Evolutionary conservation across 352 stramenopile species (phyloP).

Genomic region (Globisporangium iwayamae): DNA sequence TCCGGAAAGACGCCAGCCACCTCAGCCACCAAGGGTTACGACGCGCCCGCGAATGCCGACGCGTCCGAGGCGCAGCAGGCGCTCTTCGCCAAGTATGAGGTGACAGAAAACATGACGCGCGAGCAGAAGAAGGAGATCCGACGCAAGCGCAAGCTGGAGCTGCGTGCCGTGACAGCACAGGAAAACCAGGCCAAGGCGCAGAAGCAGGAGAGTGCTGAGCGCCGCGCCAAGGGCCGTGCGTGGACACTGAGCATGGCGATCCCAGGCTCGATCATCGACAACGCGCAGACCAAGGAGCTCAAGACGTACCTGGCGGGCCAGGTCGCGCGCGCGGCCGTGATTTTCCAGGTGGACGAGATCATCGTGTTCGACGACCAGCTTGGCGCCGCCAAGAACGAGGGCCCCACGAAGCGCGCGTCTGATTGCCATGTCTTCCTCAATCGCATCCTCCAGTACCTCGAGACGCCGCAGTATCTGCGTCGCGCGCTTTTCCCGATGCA

Average conservation of each 20-base stretch:
- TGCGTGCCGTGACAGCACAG: constrained; percentile 33
- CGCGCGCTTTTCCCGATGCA: constrained; percentile 97
- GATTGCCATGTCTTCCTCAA: constrained; percentile 85
- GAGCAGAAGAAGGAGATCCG: constrained; percentile 69
- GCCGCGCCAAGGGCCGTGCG: constrained; percentile 52
- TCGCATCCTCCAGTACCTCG: constrained; percentile 96
- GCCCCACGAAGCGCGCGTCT: constrained; percentile 50
- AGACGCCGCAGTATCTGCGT: constrained; percentile 98
- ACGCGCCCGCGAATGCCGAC: constrained; percentile 2
- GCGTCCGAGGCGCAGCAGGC: neutral
- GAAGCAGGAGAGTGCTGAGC: constrained; percentile 33
- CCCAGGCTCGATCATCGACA: constrained; percentile 95
- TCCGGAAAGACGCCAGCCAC: constrained; percentile 22
- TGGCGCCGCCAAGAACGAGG: constrained; percentile 44
- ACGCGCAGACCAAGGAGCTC: constrained; percentile 96
- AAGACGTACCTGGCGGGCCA: constrained; percentile 95
- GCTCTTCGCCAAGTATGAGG: constrained; percentile 19
- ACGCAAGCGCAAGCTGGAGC: constrained; percentile 67
- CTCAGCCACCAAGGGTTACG: neutral
- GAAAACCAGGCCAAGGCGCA: constrained; percentile 34
- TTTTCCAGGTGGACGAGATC: constrained; percentile 99
- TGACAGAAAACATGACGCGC: constrained; percentile 33
- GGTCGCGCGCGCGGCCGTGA: constrained; percentile 94
- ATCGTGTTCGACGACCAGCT: constrained; percentile 97
- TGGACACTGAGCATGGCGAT: constrained; percentile 96